These are phyloP conservation scores for Hydrangea macrophylla DNA, from an alignment of 148 eudicot species.

Conservation along the genomic window DNA sequence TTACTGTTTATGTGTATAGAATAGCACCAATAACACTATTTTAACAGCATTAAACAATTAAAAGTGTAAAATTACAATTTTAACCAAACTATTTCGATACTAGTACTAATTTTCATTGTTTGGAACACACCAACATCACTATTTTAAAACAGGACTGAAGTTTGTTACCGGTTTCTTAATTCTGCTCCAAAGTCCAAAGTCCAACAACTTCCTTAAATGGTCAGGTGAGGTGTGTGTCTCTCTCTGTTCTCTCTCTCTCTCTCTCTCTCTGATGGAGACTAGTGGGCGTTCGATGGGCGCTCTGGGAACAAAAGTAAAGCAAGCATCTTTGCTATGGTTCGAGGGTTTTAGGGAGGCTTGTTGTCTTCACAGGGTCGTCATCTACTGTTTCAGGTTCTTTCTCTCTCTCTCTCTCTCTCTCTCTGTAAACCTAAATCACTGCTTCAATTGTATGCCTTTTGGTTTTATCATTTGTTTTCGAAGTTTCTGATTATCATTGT, in stretches of 20 bases:
- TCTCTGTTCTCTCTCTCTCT: not conserved
- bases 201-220: not conserved
- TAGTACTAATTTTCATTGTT: too few relatives aligned
- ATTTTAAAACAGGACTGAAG: too few relatives aligned
- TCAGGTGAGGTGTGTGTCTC: not conserved
- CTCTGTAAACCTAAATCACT: not conserved
- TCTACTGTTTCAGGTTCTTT: slow-evolving; percentile 67
- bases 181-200: too few relatives aligned
- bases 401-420: slow-evolving; percentile 7
- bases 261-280: slow-evolving; percentile 10
- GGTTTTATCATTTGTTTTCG: not conserved
- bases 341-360: slow-evolving; percentile 80
- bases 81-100: too few relatives aligned
- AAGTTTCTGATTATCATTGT: not conserved
- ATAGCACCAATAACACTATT: too few relatives aligned
- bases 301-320: slow-evolving; percentile 38
- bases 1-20: too few relatives aligned
- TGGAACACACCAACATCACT: too few relatives aligned
- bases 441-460: not conserved
- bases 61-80: too few relatives aligned
- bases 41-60: too few relatives aligned
- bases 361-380: slow-evolving; percentile 71
- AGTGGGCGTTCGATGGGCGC: slow-evolving; percentile 8
- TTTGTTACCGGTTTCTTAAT: too few relatives aligned
- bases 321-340: slow-evolving; percentile 47